These are phyloP conservation scores for Penicillium fimorum DNA, from an alignment of 495 filamentous ascomycete species.

Conservation along the genomic window DNA sequence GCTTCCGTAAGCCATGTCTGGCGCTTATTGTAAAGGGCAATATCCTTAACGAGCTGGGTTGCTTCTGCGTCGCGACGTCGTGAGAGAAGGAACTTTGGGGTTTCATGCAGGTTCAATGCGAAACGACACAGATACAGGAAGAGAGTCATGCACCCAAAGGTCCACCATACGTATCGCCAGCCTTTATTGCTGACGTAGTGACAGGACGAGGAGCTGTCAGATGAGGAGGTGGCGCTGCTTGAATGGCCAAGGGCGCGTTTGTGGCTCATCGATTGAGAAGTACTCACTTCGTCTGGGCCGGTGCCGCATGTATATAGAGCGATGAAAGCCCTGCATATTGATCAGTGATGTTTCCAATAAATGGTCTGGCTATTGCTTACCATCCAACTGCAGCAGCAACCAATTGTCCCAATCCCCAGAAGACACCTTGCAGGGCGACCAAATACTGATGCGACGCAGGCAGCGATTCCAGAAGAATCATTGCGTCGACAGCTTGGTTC, in stretches of 20 bases:
- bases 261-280: constrained; percentile 11
- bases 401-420: constrained; percentile 24
- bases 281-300: constrained; percentile 24
- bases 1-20: constrained; percentile 28
- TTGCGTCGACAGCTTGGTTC: constrained; percentile 23
- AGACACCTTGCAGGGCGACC: constrained; percentile 19
- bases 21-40: constrained; percentile 22
- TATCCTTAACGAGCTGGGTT: constrained; percentile 24
- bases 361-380: constrained; percentile 9
- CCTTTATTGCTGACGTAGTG: constrained; percentile 33
- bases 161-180: constrained; percentile 31
- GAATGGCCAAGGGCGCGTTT: constrained; percentile 5
- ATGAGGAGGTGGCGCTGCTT: constrained; percentile 2
- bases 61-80: constrained; percentile 25
- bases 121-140: constrained; percentile 30
- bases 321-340: constrained; percentile 22
- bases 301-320: constrained; percentile 39
- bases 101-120: constrained; percentile 55
- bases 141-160: constrained; percentile 29
- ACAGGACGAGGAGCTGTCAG: constrained; percentile 25
- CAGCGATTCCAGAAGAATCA: constrained; percentile 21
- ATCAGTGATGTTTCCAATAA: background rate
- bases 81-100: constrained; percentile 26
- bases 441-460: constrained; percentile 28
- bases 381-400: constrained; percentile 24